Evolutionary conservation across 768 basidiomycete genomes (phyloP).

Genomic region (Rossbeevera mucosa): DNA sequence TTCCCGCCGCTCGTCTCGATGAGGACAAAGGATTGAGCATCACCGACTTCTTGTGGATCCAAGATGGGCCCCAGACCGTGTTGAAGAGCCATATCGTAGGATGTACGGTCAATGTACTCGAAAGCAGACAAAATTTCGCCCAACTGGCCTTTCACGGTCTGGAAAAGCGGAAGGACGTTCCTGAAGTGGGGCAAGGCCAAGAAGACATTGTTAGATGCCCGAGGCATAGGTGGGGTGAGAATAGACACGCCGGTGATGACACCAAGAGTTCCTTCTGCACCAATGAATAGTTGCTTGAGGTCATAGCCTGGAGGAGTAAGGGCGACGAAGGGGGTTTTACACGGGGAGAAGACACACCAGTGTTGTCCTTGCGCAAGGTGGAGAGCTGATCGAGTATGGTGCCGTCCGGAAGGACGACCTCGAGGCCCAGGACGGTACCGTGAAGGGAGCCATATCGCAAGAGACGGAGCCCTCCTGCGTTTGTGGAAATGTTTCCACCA

Average conservation of each 20-base stretch:
- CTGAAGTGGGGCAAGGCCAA: constrained; percentile 84
- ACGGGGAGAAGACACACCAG: constrained; percentile 49
- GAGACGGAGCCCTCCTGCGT: constrained; percentile 94
- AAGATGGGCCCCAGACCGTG: constrained; percentile 79
- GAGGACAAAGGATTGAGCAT: constrained; percentile 84
- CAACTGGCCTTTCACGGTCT: constrained; percentile 71
- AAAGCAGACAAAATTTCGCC: constrained; percentile 97
- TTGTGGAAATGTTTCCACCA: constrained; percentile 95
- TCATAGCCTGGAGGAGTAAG: constrained; percentile 70
- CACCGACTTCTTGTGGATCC: constrained; percentile 65
- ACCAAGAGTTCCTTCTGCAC: constrained; percentile 94
- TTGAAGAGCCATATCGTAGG: constrained; percentile 79
- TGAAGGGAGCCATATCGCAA: constrained; percentile 93
- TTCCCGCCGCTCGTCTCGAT: constrained; percentile 94
- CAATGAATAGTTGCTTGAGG: constrained; percentile 97
- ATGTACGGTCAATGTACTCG: constrained; percentile 88
- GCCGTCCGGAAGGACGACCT: constrained; percentile 93
- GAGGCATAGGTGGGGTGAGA: constrained; percentile 77
- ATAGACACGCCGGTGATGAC: constrained; percentile 94
- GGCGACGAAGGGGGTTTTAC: not conserved
- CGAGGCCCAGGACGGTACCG: constrained; percentile 90
- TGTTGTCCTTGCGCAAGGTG: constrained; percentile 95
- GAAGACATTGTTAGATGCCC: constrained; percentile 87
- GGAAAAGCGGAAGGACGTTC: constrained; percentile 81
- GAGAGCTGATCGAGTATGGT: constrained; percentile 85